Evolutionary conservation across 345 rosid species (phyloP).

Genomic region (Nephelium lappaceum): DNA sequence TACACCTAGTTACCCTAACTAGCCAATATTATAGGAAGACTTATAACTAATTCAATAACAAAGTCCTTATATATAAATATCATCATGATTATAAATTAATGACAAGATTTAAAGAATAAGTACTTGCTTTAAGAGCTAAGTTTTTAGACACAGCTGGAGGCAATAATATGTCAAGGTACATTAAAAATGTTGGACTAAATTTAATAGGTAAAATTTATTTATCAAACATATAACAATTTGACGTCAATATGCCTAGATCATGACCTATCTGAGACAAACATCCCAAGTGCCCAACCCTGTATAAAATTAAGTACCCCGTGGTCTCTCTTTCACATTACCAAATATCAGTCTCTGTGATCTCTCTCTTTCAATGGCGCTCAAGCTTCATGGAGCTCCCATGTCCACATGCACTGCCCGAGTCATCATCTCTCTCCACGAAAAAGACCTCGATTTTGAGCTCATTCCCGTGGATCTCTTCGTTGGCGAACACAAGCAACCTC

Average conservation of each 20-base stretch:
- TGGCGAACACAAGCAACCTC: slow-evolving; percentile 64
- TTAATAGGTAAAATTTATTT: background rate
- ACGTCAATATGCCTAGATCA: background rate
- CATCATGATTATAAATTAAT: too few species aligned
- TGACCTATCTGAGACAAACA: background rate
- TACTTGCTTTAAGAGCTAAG: too few species aligned
- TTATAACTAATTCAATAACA: too few species aligned
- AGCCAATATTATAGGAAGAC: too few species aligned
- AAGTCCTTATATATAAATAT: too few species aligned
- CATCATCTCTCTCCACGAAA: slow-evolving; percentile 69
- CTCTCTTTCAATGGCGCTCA: slow-evolving; percentile 47
- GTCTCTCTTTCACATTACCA: background rate
- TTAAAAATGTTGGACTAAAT: background rate
- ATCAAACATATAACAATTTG: background rate
- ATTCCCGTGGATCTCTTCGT: slow-evolving; percentile 63
- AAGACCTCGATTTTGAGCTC: slow-evolving; percentile 68
- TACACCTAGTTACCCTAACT: too few species aligned
- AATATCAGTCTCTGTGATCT: slow-evolving; percentile 2
- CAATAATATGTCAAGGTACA: too few species aligned
- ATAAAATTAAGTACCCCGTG: background rate
- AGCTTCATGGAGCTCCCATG: slow-evolving; percentile 68
- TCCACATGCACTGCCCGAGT: slow-evolving; percentile 73
- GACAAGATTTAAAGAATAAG: too few species aligned
- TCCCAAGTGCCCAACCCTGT: background rate
- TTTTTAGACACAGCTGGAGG: too few species aligned